Conservation (phyloP, 352 stramenopile genomes). For the Phytophthora kernoviae region DNA sequence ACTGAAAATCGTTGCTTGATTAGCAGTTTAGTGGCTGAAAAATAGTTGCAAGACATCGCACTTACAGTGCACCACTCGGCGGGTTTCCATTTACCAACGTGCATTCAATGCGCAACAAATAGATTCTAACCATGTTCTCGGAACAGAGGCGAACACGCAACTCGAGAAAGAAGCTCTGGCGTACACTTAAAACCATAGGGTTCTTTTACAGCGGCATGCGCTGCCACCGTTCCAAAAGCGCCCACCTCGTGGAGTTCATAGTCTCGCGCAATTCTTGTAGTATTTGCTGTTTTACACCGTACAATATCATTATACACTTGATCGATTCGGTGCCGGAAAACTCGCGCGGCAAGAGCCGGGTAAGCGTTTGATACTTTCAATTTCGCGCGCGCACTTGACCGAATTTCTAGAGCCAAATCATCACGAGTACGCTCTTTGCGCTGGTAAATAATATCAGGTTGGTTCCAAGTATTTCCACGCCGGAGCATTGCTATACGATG, state of each 20-base stretch:
- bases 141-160: constrained; percentile 1
- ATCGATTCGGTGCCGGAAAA: not conserved
- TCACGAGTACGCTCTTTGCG: not conserved
- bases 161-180: constrained; percentile 10
- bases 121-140: constrained; percentile 1
- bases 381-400: not conserved
- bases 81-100: no score
- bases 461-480: not conserved
- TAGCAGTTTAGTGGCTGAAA: no score
- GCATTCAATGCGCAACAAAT: constrained; percentile 7
- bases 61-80: no score
- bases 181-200: constrained; percentile 18
- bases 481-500: constrained; percentile 3
- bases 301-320: not conserved
- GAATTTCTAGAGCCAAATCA: constrained; percentile 9
- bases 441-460: constrained; percentile 3
- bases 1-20: no score
- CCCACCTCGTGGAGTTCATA: constrained; percentile 4
- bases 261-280: constrained; percentile 10
- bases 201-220: constrained; percentile 17
- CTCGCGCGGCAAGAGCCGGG: not conserved
- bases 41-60: no score
- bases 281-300: not conserved
- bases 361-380: constrained; percentile 4
- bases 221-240: constrained; percentile 12